Percentiles rank a stretch among this genome's conserved stretches.
Conservation (phyloP, 345 rosid genomes). For the Eucalyptus coolabah region DNA sequence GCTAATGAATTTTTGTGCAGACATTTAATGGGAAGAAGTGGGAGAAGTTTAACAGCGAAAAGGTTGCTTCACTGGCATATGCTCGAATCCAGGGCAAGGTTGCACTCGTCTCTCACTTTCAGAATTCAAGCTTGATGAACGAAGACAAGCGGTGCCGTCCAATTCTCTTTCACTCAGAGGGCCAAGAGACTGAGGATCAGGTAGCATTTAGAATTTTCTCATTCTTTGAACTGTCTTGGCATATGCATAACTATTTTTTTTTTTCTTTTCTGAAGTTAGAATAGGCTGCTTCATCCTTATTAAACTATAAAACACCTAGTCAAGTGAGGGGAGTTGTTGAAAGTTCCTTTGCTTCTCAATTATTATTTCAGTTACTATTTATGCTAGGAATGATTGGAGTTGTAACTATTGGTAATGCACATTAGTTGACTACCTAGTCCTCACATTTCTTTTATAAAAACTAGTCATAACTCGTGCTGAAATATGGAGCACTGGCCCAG, state of each 20-base stretch:
- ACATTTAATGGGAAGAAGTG: constrained; percentile 84
- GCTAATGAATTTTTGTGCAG: constrained; percentile 16
- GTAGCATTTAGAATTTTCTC: constrained; percentile 11
- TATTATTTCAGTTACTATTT: not conserved
- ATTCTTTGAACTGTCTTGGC: not conserved
- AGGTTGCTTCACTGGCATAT: constrained; percentile 84
- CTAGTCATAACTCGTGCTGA: not conserved
- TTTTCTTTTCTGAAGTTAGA: not conserved
- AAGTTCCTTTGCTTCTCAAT: not conserved
- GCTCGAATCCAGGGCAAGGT: constrained; percentile 92
- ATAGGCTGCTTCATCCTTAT: not conserved
- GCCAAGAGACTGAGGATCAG: constrained; percentile 46
- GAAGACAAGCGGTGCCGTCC: constrained; percentile 83
- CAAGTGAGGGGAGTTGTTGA: not conserved
- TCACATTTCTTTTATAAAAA: not conserved
- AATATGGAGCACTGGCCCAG: not conserved
- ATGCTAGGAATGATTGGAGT: not conserved
- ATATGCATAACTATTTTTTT: not conserved
- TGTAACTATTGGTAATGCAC: not conserved
- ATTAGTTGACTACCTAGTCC: not conserved
- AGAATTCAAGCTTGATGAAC: constrained; percentile 76
- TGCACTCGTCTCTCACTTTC: constrained; percentile 83
- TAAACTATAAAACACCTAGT: not conserved
- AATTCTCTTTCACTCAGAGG: constrained; percentile 59
- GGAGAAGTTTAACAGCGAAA: constrained; percentile 97